Evolutionary conservation across 176 grass and related monocot species (phyloP).

Genomic region (Triticum turgidum): DNA sequence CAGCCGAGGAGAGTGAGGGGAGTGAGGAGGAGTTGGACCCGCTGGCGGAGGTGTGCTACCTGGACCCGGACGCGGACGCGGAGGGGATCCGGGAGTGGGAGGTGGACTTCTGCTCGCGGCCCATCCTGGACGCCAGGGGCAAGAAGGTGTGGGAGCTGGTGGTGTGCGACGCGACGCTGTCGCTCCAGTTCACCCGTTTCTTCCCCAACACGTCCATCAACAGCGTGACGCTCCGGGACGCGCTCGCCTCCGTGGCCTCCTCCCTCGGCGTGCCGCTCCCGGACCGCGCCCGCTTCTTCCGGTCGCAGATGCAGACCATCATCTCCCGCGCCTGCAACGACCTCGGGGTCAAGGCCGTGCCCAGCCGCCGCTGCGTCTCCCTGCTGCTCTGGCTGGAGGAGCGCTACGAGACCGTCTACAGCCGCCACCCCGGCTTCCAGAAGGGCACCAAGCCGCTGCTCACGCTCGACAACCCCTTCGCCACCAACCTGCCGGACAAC

Average conservation of each 20-base stretch:
- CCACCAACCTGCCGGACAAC: slow-evolving; percentile 83
- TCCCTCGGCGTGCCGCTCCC: slow-evolving; percentile 68
- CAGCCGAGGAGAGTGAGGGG: slow-evolving; percentile 11
- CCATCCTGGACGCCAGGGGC: slow-evolving; percentile 73
- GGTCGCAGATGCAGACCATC: slow-evolving; percentile 94
- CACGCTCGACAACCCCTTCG: slow-evolving; percentile 90
- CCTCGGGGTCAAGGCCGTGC: slow-evolving; percentile 83
- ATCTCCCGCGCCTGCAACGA: slow-evolving; percentile 83
- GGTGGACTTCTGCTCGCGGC: slow-evolving; percentile 95
- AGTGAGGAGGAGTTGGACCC: slow-evolving; percentile 46
- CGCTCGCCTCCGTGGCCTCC: slow-evolving; percentile 59
- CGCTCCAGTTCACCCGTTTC: slow-evolving; percentile 95
- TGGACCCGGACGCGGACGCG: slow-evolving; percentile 64
- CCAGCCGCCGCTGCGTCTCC: slow-evolving; percentile 83
- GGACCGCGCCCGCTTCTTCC: slow-evolving; percentile 87
- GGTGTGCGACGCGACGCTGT: slow-evolving; percentile 84
- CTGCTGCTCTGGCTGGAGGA: slow-evolving; percentile 87
- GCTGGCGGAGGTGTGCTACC: slow-evolving; percentile 77
- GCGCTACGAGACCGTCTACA: slow-evolving; percentile 88
- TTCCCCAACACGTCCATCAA: slow-evolving; percentile 99
- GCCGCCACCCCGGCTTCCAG: slow-evolving; percentile 80
- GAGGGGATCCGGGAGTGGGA: slow-evolving; percentile 87
- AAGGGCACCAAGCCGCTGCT: slow-evolving; percentile 77
- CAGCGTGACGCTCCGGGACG: slow-evolving; percentile 87
- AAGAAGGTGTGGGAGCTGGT: slow-evolving; percentile 99